These are phyloP conservation scores for Phalaenopsis aphrodite DNA, from an alignment of 106 monocot genomes.

Conservation along the genomic window DNA sequence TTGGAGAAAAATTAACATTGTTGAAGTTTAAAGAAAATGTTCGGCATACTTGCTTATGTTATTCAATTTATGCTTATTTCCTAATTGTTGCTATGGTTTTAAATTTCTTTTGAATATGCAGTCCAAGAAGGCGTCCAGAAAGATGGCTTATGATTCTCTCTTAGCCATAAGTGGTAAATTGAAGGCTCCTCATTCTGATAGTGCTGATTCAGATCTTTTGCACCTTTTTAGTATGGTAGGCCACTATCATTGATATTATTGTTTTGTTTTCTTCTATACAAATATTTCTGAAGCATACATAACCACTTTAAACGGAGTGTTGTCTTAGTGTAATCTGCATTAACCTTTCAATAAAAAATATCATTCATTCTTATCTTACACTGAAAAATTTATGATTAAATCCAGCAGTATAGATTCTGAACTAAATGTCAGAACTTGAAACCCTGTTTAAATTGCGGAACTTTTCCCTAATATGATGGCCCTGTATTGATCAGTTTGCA, in stretches of 20 bases:
- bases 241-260: background rate
- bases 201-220: slow-evolving; percentile 36
- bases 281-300: background rate
- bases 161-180: slow-evolving; percentile 44
- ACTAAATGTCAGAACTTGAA: background rate
- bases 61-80: background rate
- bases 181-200: slow-evolving; percentile 31
- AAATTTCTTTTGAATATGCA: slow-evolving; percentile 21
- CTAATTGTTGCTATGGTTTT: background rate
- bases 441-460: background rate
- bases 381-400: background rate
- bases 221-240: slow-evolving; percentile 73
- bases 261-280: background rate
- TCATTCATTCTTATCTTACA: background rate
- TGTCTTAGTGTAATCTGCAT: background rate
- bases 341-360: background rate
- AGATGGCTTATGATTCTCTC: slow-evolving; percentile 71
- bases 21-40: background rate
- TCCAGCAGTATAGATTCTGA: background rate
- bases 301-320: background rate
- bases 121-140: slow-evolving; percentile 79
- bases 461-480: background rate
- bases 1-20: background rate
- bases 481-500: background rate
- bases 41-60: background rate